Percentiles rank a stretch among this genome's conserved stretches.
phyloP scores from a whole-genome alignment of 768 basidiomycete genomes.

The Russula virescens region DNA sequence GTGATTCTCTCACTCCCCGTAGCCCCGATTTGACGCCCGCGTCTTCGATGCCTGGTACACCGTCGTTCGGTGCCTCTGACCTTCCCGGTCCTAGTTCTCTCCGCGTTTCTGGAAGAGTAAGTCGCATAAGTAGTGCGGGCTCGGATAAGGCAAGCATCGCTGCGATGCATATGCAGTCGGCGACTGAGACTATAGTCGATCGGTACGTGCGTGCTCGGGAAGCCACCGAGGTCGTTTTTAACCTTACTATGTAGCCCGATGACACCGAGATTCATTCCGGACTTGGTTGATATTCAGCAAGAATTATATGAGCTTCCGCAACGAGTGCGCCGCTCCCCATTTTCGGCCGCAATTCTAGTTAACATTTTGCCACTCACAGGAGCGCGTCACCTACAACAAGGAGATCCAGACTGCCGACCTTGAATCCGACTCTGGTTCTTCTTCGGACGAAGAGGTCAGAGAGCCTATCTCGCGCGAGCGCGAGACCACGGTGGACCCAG shows the following conservation, averaged over 20 bases:
- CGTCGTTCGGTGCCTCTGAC: conserved; percentile 39
- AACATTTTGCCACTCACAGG: conserved; percentile 35
- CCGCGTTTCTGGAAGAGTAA: conserved; percentile 54
- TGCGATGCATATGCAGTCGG: conserved; percentile 41
- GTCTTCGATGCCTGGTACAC: conserved; percentile 69
- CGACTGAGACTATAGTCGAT: conserved; percentile 63
- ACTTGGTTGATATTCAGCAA: conserved; percentile 83
- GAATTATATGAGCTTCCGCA: conserved; percentile 88
- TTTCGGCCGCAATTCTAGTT: background rate
- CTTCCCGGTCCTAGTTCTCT: conserved; percentile 36
- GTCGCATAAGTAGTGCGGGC: conserved; percentile 63
- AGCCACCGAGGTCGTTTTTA: background rate
- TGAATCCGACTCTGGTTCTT: conserved; percentile 46
- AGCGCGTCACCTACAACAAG: conserved; percentile 78
- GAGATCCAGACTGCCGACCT: conserved; percentile 72
- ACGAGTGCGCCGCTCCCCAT: conserved; percentile 47
- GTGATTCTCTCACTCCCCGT: conserved; percentile 42
- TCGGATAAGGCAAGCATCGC: conserved; percentile 44
- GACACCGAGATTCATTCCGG: conserved; percentile 60
- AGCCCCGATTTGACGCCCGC: conserved; percentile 64
- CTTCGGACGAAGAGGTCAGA: conserved; percentile 69
- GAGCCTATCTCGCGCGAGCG: conserved; percentile 62
- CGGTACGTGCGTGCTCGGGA: conserved; percentile 40
- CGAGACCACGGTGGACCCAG: conserved; percentile 60
- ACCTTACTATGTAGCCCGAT: conserved; percentile 41